Percentiles rank a stretch among this genome's conserved stretches.
Conservation (phyloP, 2,329 filamentous ascomycete species). For the Fusarium irregulare region DNA sequence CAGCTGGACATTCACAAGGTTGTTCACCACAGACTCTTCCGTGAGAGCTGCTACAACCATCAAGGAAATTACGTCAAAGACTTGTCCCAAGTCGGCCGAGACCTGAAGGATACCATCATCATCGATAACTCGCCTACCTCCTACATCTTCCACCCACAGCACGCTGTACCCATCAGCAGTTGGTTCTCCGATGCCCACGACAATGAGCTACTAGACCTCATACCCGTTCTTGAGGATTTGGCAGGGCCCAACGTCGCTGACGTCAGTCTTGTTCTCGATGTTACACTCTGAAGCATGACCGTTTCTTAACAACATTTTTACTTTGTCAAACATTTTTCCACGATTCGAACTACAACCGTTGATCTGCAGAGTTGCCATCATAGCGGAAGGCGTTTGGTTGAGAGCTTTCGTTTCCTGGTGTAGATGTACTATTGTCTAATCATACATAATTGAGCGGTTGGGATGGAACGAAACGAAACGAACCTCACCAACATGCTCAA, state of each 20-base stretch:
- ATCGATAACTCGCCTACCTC: conserved; percentile 99
- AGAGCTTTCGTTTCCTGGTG: conserved; percentile 60
- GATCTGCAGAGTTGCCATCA: conserved; percentile 57
- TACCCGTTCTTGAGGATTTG: conserved; percentile 97
- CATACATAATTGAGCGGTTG: conserved; percentile 57
- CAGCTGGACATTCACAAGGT: conserved; percentile 98
- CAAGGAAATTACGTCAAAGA: conserved; percentile 99
- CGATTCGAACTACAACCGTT: conserved; percentile 49
- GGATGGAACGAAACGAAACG: conserved; percentile 40
- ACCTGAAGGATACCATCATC: conserved; percentile 97
- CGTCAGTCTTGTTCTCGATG: conserved; percentile 97
- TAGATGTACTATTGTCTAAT: conserved; percentile 65
- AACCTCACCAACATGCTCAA: conserved; percentile 39
- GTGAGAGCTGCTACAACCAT: conserved; percentile 99
- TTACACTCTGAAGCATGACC: conserved; percentile 71
- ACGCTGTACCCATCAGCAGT: conserved; percentile 98
- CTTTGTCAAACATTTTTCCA: conserved; percentile 47
- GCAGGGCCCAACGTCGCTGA: conserved; percentile 89
- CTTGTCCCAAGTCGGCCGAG: conserved; percentile 93
- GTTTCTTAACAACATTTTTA: conserved; percentile 46
- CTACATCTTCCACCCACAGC: conserved; percentile 99
- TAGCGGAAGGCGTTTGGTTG: conserved; percentile 68
- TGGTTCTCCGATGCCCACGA: conserved; percentile 99
- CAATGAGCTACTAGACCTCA: conserved; percentile 96
- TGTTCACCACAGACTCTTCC: conserved; percentile 94